phyloP scores from a whole-genome alignment of 108 stramenopile genomes.

The Skeletonema marinoi region DNA sequence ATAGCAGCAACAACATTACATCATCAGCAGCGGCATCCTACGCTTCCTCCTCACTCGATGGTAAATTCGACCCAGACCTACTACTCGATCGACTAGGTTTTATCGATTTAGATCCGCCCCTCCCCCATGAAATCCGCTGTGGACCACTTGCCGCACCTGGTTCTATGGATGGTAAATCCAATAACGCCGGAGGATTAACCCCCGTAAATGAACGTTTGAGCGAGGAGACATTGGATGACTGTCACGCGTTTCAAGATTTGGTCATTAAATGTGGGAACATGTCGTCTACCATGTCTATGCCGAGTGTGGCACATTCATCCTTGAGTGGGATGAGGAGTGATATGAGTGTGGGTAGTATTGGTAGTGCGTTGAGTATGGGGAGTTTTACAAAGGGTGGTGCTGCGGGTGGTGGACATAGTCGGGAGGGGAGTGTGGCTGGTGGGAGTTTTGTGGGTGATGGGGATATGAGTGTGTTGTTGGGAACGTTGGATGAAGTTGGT shows the following conservation, averaged over 20 bases:
- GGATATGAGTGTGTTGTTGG: conserved; percentile 35
- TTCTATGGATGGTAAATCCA: conserved; percentile 20
- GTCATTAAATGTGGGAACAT: conserved; percentile 3
- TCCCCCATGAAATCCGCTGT: conserved; percentile 49
- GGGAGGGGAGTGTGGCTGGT: conserved; percentile 42
- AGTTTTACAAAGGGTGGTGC: conserved; percentile 28
- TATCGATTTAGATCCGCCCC: conserved; percentile 48
- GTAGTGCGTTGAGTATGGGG: conserved; percentile 33
- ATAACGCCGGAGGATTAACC: conserved; percentile 28
- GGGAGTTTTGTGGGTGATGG: conserved; percentile 37
- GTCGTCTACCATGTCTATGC: conserved; percentile 25
- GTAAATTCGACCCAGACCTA: conserved; percentile 37
- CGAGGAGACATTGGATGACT: conserved; percentile 55
- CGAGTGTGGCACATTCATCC: conserved; percentile 39
- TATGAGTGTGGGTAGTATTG: conserved; percentile 12
- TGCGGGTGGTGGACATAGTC: conserved; percentile 14
- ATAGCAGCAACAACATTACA: neutral
- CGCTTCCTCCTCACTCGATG: conserved; percentile 14
- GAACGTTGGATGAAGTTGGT: conserved; percentile 48
- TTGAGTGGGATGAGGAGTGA: conserved; percentile 24
- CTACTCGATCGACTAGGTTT: conserved; percentile 39
- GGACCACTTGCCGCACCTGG: conserved; percentile 35
- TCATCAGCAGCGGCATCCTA: neutral
- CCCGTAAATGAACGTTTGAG: conserved; percentile 50
- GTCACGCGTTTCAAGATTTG: conserved; percentile 55